Conservation (phyloP, 768 basidiomycete genomes). For the Suillus luteus region DNA sequence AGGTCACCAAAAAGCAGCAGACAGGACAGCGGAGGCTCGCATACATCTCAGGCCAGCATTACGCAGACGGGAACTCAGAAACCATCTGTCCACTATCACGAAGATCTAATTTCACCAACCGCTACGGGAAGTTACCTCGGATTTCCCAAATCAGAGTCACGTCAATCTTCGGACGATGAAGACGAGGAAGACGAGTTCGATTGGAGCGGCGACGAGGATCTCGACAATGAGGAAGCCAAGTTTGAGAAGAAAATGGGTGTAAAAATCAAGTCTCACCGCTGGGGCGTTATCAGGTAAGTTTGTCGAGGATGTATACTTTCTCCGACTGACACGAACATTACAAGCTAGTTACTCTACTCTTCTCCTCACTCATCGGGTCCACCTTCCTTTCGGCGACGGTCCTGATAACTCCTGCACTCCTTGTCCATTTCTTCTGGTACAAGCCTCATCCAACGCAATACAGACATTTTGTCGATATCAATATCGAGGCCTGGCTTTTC, state of each 20-base stretch:
- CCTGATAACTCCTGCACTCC: conserved; percentile 59
- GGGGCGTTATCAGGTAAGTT: conserved; percentile 56
- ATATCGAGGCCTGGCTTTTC: conserved; percentile 76
- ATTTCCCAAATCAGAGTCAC: conserved; percentile 38
- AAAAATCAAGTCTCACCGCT: conserved; percentile 43
- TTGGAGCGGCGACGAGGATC: conserved; percentile 79
- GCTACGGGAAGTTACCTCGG: conserved; percentile 25
- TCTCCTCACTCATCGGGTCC: conserved; percentile 75
- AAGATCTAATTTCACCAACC: conserved; percentile 36
- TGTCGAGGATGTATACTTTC: background rate
- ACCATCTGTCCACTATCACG: conserved; percentile 57
- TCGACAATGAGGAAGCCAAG: conserved; percentile 68
- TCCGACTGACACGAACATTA: conserved; percentile 9
- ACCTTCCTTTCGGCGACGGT: conserved; percentile 62
- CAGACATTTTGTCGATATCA: conserved; percentile 62
- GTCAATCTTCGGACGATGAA: conserved; percentile 55
- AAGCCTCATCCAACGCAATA: conserved; percentile 55
- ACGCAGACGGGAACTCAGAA: conserved; percentile 26
- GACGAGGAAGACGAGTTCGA: conserved; percentile 61
- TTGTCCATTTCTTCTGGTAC: conserved; percentile 74
- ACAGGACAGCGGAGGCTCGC: conserved; percentile 19
- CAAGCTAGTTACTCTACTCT: conserved; percentile 62
- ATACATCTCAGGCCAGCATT: conserved; percentile 16
- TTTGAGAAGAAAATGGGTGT: conserved; percentile 63
- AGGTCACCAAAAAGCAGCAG: conserved; percentile 4